Conservation (phyloP, 2,329 filamentous ascomycete species). For the Pyrenophora seminiperda region DNA sequence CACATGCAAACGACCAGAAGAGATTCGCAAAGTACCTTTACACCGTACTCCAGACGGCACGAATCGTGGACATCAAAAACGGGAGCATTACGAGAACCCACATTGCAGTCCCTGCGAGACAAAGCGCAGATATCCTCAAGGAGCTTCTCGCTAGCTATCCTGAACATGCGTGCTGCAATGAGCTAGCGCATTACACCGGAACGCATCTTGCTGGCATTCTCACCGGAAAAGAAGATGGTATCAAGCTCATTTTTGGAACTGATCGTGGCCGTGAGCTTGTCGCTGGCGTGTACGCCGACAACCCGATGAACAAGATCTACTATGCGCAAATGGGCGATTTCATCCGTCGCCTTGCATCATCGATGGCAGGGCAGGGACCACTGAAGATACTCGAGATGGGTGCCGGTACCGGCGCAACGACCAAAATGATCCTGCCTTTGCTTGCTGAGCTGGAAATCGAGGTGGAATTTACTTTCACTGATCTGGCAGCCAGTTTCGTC, state of each 20-base stretch:
- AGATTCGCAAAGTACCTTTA: conserved; percentile 24
- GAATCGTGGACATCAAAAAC: conserved; percentile 6
- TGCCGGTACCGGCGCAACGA: conserved; percentile 48
- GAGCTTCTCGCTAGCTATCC: neutral
- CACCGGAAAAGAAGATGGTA: neutral
- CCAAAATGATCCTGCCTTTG: conserved; percentile 33
- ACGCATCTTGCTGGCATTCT: neutral
- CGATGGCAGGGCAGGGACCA: conserved; percentile 2
- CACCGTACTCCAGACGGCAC: conserved; percentile 19
- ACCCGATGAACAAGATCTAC: neutral
- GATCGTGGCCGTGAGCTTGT: neutral
- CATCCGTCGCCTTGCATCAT: conserved; percentile 7
- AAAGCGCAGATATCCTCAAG: neutral
- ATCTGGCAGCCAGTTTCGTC: conserved; percentile 47
- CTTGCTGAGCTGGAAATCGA: conserved; percentile 34
- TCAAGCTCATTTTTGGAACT: neutral
- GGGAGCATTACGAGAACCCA: neutral
- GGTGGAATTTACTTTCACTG: conserved; percentile 50
- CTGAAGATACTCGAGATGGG: conserved; percentile 47
- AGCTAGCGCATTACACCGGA: neutral
- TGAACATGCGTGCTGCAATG: neutral
- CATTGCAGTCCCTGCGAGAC: neutral
- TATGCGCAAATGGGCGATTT: conserved; percentile 14
- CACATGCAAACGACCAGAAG: conserved; percentile 12
- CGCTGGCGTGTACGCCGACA: neutral